Evolutionary conservation across 2,329 filamentous ascomycete species (phyloP).

Genomic region (Chalara sp.): DNA sequence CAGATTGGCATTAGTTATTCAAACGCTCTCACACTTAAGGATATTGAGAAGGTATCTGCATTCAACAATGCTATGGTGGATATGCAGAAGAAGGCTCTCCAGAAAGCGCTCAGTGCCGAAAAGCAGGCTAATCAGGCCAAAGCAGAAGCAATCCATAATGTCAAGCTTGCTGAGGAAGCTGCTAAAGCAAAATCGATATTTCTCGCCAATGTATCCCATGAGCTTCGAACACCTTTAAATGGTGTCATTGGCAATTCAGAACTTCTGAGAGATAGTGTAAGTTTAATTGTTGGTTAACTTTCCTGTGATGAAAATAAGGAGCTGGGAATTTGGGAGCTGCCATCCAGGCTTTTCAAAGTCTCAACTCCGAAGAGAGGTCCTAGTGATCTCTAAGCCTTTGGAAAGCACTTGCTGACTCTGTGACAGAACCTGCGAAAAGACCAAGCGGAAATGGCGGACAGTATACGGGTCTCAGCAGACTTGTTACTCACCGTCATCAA

Average conservation of each 20-base stretch:
- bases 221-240: constrained; percentile 75
- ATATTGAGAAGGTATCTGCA: constrained; percentile 69
- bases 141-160: constrained; percentile 68
- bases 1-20: constrained; percentile 70
- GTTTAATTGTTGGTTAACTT: too few relatives aligned
- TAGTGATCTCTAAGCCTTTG: too few relatives aligned
- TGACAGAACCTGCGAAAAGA: constrained; percentile 55
- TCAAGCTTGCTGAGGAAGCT: constrained; percentile 76
- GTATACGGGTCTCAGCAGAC: constrained; percentile 79
- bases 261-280: constrained; percentile 63
- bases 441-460: constrained; percentile 80
- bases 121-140: constrained; percentile 72
- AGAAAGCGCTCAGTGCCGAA: constrained; percentile 66
- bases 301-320: too few relatives aligned
- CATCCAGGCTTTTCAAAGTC: too few relatives aligned
- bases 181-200: constrained; percentile 80
- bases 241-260: constrained; percentile 88
- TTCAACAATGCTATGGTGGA: constrained; percentile 74
- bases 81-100: constrained; percentile 67
- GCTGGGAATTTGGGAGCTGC: too few relatives aligned
- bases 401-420: too few relatives aligned
- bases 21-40: constrained; percentile 60
- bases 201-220: constrained; percentile 73
- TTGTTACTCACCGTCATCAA: constrained; percentile 89
- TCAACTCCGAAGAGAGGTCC: too few relatives aligned